Evolutionary conservation across 2,329 filamentous ascomycete genomes (phyloP), one percentile per base, ranked within the genome.

Genomic region (Ophiosphaerella narmari): DNA sequence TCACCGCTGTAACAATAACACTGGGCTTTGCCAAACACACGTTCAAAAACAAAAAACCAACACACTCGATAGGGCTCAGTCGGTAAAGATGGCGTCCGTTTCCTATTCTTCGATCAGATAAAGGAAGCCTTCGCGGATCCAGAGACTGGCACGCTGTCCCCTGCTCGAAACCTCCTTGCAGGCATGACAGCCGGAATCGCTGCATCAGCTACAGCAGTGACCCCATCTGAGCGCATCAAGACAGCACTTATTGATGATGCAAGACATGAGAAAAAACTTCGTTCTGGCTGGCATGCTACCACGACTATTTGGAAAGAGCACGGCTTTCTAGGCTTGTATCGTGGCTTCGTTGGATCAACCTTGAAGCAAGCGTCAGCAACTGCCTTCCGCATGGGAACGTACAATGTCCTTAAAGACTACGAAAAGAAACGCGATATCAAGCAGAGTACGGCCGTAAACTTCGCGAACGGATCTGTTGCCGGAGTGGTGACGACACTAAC

Each of bases 161-260:
- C 84, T 0, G 61, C 75, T 0, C 73, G 81, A 2, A 86, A 83
- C 34, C 77, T 88, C n/a, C 62, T 83, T 0, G 85, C 85, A 5
- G 86, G 86, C 7, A 87, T 88, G 83, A 73, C 77, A 1, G 82
- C 84, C 0, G 86, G 86, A 0, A 78, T 84, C 0, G 78, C 86
- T 0, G 85, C 86, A 14, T 84, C 80, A 46, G 75, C 86, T 0
- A 78, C 82, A n/a, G 85, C 84, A 1, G 86, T 89, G 1, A 89
- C 86, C 2, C 86, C 86, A 0, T 86, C 84, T 0, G 86, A 89
- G 62, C 77, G 86, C 13, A 82, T 89, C 62, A 89, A 88, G 66
- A 89, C 86, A 1, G 85, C 85, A 0, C 65, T 88, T 6, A 86
- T 87, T 52, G 84, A 86, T 64, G 84, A 86, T 60, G 83, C 82